phyloP scores from a whole-genome alignment of 192 early-diverging fungal genomes.

The Backusella morwellensis region DNA sequence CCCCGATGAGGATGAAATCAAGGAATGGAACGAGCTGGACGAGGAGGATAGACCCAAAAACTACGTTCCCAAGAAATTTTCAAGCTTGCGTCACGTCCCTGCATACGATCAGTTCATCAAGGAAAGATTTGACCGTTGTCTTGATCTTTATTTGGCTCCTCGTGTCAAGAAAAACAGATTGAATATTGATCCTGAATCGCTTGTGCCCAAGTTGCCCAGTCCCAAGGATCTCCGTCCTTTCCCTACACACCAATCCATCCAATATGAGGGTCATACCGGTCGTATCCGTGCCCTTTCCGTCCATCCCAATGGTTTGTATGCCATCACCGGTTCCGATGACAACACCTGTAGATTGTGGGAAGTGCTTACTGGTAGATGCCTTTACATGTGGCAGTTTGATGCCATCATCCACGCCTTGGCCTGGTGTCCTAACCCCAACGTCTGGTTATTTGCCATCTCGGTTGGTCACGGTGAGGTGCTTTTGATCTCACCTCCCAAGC shows the following conservation, averaged over 20 bases:
- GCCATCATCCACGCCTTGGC: slow-evolving; percentile 69
- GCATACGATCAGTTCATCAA: slow-evolving; percentile 88
- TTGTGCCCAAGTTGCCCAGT: slow-evolving; percentile 94
- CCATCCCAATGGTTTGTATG: slow-evolving; percentile 89
- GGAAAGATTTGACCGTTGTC: slow-evolving; percentile 94
- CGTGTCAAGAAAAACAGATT: slow-evolving; percentile 84
- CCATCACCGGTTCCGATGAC: slow-evolving; percentile 91
- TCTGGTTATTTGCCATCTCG: slow-evolving; percentile 78
- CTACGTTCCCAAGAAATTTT: slow-evolving; percentile 66
- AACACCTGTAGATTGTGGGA: slow-evolving; percentile 89
- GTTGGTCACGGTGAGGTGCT: slow-evolving; percentile 56
- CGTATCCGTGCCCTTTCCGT: slow-evolving; percentile 83
- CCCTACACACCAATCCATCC: slow-evolving; percentile 76
- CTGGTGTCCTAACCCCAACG: slow-evolving; percentile 86
- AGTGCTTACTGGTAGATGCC: slow-evolving; percentile 82
- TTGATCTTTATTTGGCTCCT: slow-evolving; percentile 96
- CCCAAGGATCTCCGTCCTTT: slow-evolving; percentile 95
- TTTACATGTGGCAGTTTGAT: slow-evolving; percentile 72
- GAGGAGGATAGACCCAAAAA: slow-evolving; percentile 72
- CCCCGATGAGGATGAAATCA: slow-evolving; percentile 74
- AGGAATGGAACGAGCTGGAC: slow-evolving; percentile 78
- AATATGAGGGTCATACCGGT: slow-evolving; percentile 79
- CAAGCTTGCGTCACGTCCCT: slow-evolving; percentile 80
- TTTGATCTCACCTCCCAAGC: slow-evolving; percentile 47
- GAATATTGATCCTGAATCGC: slow-evolving; percentile 86